Base-by-base conservation (phyloP, 306 rosid species). In the Hippophae rhamnoides region DNA sequence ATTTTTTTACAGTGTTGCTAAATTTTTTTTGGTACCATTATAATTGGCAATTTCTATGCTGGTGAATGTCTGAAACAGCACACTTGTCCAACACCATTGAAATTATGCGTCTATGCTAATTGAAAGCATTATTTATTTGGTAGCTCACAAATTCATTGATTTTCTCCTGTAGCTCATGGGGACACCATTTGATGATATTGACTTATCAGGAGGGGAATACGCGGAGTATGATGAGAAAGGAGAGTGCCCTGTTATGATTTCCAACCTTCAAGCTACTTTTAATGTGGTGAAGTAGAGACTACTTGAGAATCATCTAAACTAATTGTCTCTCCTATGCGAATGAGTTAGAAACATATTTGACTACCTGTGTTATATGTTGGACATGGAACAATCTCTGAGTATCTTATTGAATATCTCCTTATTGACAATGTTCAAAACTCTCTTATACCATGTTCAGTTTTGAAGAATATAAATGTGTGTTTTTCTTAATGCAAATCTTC, bases 211-310 rank as follows among this genome's bases (percentile, higher is more conserved):
- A 50, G 88, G 78, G 47, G 93, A 92, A 6, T 88, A 57, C 56
- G 76, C 80, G n/a, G 99, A 85, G 56, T 92, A 88, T 61, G 89
- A 75, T 70, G 99, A 85, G 86, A 85, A 87, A 81, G 96, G 98
- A 65, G 87, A 79, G 75, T 83, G 77, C 63, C 93, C 95, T 2
- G 96, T 84, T 67, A 87, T 81, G 99, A 75, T 87, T 67, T 85
- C 93, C 62, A 78, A 73, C 60, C 73, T 77, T 45, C 76, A 74
- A 13, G 72, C 95, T 46, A 80, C 72, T 38, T 87, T 92, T 80
- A 81, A 76, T 8, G 87, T 82, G 80, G 79, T 75, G 60, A 80
- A 73, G 79, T 78, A 81, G 78, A 51, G 52, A 7, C 13, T 48
- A 12, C 31, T n/a, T 2, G 12, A 6, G 42, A 45, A 23, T 13